Conservation (phyloP, 495 filamentous ascomycete genomes). For the Elaphomyces granulatus region DNA sequence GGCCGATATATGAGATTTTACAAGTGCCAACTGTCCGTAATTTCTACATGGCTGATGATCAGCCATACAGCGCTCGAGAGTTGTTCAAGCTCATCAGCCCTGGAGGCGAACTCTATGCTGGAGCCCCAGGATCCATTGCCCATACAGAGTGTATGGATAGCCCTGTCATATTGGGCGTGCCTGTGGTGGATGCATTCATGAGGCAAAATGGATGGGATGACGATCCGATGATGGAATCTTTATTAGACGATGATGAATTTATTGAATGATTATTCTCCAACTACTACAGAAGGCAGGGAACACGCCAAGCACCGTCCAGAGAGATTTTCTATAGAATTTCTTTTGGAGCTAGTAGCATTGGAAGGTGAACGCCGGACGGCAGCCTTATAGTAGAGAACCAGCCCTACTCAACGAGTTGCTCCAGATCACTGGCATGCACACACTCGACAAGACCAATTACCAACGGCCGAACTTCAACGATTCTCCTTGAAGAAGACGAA, state of each 20-base stretch:
- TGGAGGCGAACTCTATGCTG: background rate
- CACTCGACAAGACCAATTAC: slow-evolving; percentile 10
- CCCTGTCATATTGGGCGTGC: no score
- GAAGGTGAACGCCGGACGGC: background rate
- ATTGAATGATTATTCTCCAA: no score
- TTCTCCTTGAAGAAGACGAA: slow-evolving; percentile 10
- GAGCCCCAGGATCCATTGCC: slow-evolving; percentile 1
- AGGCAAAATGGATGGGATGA: no score
- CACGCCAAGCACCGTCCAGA: slow-evolving; percentile 13
- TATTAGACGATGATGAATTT: no score
- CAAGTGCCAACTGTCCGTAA: no score
- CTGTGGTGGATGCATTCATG: no score
- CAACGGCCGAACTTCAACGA: background rate
- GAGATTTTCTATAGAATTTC: slow-evolving; percentile 14
- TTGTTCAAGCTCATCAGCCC: slow-evolving; percentile 6
- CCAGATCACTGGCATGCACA: slow-evolving; percentile 3
- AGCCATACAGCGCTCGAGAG: slow-evolving; percentile 10
- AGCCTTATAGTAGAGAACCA: background rate
- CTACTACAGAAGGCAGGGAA: no score
- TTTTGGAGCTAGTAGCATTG: slow-evolving; percentile 12
- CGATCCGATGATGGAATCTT: no score
- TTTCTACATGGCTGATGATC: slow-evolving; percentile 11
- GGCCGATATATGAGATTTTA: background rate
- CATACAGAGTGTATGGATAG: slow-evolving; percentile 4
- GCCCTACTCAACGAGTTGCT: slow-evolving; percentile 2